phyloP scores from a whole-genome alignment of 2,329 filamentous ascomycete genomes.

The Didymella arachidicola region DNA sequence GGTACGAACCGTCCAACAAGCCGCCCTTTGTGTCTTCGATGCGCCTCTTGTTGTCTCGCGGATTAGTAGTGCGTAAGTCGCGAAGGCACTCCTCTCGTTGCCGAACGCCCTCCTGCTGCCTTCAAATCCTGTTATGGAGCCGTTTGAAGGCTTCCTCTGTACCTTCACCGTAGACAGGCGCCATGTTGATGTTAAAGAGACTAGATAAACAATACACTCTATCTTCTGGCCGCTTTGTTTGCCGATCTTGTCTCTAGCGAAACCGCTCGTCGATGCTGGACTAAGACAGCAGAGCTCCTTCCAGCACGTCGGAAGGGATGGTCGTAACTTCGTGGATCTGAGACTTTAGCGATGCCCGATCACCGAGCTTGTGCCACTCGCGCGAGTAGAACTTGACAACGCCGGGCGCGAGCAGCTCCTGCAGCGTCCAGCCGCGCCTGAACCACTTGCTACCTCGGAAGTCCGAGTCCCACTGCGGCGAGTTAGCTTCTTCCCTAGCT shows the following conservation, averaged over 20 bases:
- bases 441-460: constrained; percentile 8
- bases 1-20: too few relatives aligned
- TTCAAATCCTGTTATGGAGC: too few relatives aligned
- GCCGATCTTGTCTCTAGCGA: background rate
- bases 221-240: too few relatives aligned
- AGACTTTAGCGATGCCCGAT: background rate
- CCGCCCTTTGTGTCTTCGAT: too few relatives aligned
- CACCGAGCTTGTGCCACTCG: background rate
- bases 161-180: too few relatives aligned
- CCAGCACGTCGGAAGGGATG: background rate
- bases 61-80: too few relatives aligned
- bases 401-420: constrained; percentile 9
- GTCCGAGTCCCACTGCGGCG: constrained; percentile 15
- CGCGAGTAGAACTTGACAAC: background rate
- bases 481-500: background rate
- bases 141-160: too few relatives aligned
- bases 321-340: background rate
- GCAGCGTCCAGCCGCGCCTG: background rate
- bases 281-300: background rate
- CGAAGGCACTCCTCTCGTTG: too few relatives aligned
- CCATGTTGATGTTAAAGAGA: too few relatives aligned
- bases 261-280: background rate
- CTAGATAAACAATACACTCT: too few relatives aligned
- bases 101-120: too few relatives aligned
- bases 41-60: too few relatives aligned